Evolutionary conservation across 306 rosid genomes (phyloP).

Genomic region (Cicer chorassanicum): DNA sequence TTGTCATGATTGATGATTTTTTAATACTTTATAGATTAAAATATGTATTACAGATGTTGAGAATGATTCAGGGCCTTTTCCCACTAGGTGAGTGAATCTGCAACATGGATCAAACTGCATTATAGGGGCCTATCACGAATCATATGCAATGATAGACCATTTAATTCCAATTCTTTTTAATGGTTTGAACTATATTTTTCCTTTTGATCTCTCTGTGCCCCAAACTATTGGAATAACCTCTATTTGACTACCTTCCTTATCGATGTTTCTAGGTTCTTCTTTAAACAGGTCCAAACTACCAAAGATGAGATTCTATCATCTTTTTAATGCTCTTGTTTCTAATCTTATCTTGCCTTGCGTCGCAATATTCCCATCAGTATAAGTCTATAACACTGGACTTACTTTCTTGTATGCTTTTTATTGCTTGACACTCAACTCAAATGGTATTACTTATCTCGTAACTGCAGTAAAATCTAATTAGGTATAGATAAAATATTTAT

Average conservation of each 20-base stretch:
- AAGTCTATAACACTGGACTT: background rate
- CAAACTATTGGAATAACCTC: background rate
- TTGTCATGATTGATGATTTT: conserved; percentile 19
- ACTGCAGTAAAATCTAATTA: background rate
- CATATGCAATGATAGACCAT: background rate
- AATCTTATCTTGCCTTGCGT: background rate
- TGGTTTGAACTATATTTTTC: background rate
- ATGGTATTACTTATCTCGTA: background rate
- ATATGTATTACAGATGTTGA: background rate
- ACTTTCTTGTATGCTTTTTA: conserved; percentile 2
- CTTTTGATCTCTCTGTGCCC: background rate
- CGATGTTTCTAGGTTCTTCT: background rate
- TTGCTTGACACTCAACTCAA: background rate
- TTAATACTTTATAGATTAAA: background rate
- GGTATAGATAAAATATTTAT: background rate
- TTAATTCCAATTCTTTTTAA: background rate
- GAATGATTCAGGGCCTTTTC: background rate
- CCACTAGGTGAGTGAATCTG: background rate
- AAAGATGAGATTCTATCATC: background rate
- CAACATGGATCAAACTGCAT: background rate
- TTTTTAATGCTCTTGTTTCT: background rate
- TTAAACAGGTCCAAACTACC: background rate
- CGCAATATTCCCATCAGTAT: background rate
- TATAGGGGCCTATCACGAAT: background rate
- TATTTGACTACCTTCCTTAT: background rate